Base-by-base conservation (phyloP, 345 rosid genomes). In the Salix purpurea region DNA sequence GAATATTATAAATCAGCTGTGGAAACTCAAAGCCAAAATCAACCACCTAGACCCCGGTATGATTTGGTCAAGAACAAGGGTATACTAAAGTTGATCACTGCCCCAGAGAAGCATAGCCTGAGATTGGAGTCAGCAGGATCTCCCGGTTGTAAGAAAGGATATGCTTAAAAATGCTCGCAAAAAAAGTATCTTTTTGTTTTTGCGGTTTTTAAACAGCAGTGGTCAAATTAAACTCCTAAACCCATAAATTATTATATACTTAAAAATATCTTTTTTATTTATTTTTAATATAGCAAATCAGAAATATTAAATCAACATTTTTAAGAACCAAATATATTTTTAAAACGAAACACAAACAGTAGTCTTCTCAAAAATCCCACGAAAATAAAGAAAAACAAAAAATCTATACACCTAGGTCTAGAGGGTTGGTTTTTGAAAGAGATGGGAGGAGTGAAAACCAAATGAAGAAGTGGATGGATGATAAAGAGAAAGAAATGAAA, bases 151-250 rank as follows among this genome's bases (percentile, higher is more conserved):
- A 77, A 77, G 21, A 46, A 5, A 79, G 82, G 81, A 75, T 74
- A 88, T 79, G 83, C 80, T 83, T 65, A 15, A 0, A 79, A 77
- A 81, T 73, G 56, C 7, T 79, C 34, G 37, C 76, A 74, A 39
- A 76, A 76, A 44, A 70, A 39, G 23, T 61, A 54, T 48, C 42
- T 72, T 65, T 11, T 64, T 13, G 26, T 36, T 19, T 64, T 50
- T 76, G 54, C 30, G 65, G 67, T 40, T 61, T 81, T 36, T 16
- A 73, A 76, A 69, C 67, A 40, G 69, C 11, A n/a, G 62, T 70
- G 19, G 70, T 58, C 11, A 9, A 58, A 58, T n/a, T 23, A 58
- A 58, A 58, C 28, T 8, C 62, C 0, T 0, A 67, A 50, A 46
- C 62, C 1, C 5, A 36, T 36, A 36, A 36, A 36, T 36, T 36